These are phyloP conservation scores for Dissophora ornata DNA, from an alignment of 192 early-diverging fungal species.

Conservation along the genomic window DNA sequence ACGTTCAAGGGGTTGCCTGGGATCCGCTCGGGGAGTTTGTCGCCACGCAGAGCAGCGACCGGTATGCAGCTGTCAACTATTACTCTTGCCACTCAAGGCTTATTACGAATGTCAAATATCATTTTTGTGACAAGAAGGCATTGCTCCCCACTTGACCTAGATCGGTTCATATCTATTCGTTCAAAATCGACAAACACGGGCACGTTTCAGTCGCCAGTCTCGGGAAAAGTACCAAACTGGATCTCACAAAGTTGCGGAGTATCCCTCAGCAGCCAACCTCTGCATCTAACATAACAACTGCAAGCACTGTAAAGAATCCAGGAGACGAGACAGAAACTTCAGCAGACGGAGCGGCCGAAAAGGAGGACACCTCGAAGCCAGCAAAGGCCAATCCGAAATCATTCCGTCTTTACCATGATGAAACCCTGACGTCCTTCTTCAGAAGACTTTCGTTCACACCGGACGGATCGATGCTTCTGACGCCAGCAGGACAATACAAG, in stretches of 20 bases:
- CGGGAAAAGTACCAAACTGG: slow-evolving; percentile 48
- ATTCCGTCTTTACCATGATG: slow-evolving; percentile 81
- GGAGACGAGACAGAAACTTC: background rate
- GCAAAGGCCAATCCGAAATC: slow-evolving; percentile 33
- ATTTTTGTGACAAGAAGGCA: too few species aligned
- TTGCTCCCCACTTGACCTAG: too few species aligned
- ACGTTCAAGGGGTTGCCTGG: slow-evolving; percentile 98
- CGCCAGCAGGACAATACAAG: slow-evolving; percentile 81
- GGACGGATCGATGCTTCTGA: slow-evolving; percentile 85
- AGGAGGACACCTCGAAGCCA: slow-evolving; percentile 32
- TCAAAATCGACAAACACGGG: slow-evolving; percentile 42
- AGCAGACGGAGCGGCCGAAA: slow-evolving; percentile 15
- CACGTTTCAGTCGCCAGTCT: slow-evolving; percentile 31
- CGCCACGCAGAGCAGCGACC: slow-evolving; percentile 92
- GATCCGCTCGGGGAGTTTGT: slow-evolving; percentile 90
- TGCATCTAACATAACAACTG: background rate
- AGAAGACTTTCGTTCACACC: slow-evolving; percentile 87
- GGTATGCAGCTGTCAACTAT: slow-evolving; percentile 64
- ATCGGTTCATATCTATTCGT: slow-evolving; percentile 60
- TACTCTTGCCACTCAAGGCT: too few species aligned
- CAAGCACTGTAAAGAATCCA: slow-evolving; percentile 4
- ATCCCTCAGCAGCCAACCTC: slow-evolving; percentile 2
- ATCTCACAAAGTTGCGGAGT: slow-evolving; percentile 40
- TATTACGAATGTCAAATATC: too few species aligned
- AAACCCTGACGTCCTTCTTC: slow-evolving; percentile 92